Conservation (phyloP, 1,284 basidiomycete genomes). For the Naganishia liquefaciens region DNA sequence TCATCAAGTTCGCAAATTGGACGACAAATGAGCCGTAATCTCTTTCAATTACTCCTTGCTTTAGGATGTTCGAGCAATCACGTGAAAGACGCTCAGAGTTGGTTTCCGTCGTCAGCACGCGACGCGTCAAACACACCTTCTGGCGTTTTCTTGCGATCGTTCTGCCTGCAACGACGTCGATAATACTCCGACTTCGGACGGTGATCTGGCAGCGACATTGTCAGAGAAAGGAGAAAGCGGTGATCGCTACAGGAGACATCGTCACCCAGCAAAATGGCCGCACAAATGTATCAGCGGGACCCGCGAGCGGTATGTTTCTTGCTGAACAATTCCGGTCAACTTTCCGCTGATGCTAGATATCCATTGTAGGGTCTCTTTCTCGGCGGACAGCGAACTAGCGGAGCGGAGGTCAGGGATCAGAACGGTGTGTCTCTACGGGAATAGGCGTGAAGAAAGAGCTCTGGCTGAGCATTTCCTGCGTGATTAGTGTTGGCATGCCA, state of each 20-base stretch:
- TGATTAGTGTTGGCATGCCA: slow-evolving; percentile 84
- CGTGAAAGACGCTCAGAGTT: too few relatives aligned
- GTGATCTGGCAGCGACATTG: not conserved
- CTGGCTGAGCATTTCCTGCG: slow-evolving; percentile 29
- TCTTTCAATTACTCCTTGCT: too few relatives aligned
- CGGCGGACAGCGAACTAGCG: slow-evolving; percentile 89
- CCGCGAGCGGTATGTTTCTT: slow-evolving; percentile 51
- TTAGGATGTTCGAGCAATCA: too few relatives aligned
- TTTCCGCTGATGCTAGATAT: not conserved
- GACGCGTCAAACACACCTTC: not conserved
- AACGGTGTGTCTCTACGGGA: slow-evolving; percentile 65
- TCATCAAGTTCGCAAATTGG: too few relatives aligned
- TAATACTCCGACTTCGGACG: too few relatives aligned
- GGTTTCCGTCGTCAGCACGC: too few relatives aligned
- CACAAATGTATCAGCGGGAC: slow-evolving; percentile 55
- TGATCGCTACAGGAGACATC: not conserved
- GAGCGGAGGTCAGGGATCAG: slow-evolving; percentile 94
- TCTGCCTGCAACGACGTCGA: not conserved
- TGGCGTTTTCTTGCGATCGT: slow-evolving; percentile 1
- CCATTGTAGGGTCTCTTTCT: slow-evolving; percentile 71
- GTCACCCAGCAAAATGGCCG: slow-evolving; percentile 41
- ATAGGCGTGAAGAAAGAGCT: not conserved
- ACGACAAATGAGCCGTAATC: too few relatives aligned
- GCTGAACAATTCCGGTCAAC: not conserved
- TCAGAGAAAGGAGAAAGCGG: not conserved